Evolutionary conservation across 1,284 basidiomycete genomes (phyloP).

Genomic region (Naganishia sp.): DNA sequence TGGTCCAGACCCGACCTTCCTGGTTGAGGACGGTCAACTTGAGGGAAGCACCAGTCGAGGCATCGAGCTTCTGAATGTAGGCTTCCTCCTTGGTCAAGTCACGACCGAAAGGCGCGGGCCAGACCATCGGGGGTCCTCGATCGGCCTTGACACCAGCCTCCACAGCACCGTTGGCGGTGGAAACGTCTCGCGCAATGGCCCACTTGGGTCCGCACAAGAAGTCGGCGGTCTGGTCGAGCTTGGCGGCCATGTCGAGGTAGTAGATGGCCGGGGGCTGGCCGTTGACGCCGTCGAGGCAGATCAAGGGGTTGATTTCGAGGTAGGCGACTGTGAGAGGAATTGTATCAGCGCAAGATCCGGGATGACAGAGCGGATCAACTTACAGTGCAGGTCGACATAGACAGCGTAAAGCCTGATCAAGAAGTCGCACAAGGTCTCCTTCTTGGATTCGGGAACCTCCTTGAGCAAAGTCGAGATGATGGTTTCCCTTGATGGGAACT

Average conservation of each 20-base stretch:
- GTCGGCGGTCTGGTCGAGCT: constrained; percentile 96
- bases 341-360: constrained; percentile 16
- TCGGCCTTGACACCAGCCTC: constrained; percentile 70
- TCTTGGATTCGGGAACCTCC: constrained; percentile 74
- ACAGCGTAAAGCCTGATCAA: constrained; percentile 92
- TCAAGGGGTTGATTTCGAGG: constrained; percentile 98
- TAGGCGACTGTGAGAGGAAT: constrained; percentile 69
- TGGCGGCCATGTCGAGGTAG: constrained; percentile 99
- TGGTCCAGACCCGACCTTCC: constrained; percentile 96
- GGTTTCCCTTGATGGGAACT: constrained; percentile 76
- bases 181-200: constrained; percentile 92
- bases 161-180: constrained; percentile 55
- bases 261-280: constrained; percentile 77
- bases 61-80: constrained; percentile 97
- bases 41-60: constrained; percentile 93
- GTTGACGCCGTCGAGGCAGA: constrained; percentile 82
- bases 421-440: constrained; percentile 89
- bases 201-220: constrained; percentile 98
- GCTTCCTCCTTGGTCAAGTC: constrained; percentile 98
- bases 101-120: constrained; percentile 97
- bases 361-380: constrained; percentile 25
- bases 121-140: constrained; percentile 95
- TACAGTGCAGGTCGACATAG: constrained; percentile 90
- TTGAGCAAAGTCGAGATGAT: constrained; percentile 75
- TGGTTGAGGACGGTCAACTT: constrained; percentile 96